Evolutionary conservation across 495 filamentous ascomycete genomes (phyloP).

Genomic region (Aspergillus olivimuriae): DNA sequence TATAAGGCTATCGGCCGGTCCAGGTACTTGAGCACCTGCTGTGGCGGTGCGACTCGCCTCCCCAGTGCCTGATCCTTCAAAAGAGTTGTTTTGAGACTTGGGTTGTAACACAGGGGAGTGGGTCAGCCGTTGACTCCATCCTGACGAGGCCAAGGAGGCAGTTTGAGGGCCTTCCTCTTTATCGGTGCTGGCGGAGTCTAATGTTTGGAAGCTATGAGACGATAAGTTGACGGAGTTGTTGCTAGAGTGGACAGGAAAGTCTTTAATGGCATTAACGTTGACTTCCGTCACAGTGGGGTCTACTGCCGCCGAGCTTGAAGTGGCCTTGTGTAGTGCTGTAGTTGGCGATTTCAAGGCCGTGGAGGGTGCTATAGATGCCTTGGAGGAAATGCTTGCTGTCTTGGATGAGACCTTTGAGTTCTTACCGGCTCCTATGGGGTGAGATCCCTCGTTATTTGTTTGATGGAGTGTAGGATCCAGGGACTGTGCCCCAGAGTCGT

Average conservation of each 20-base stretch:
- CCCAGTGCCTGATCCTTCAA: constrained; percentile 15
- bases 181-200: constrained; percentile 26
- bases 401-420: constrained; percentile 52
- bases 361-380: constrained; percentile 43
- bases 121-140: constrained; percentile 24
- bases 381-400: constrained; percentile 46
- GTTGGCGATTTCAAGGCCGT: constrained; percentile 28
- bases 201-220: constrained; percentile 19
- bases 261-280: constrained; percentile 50
- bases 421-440: constrained; percentile 32
- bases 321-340: constrained; percentile 43
- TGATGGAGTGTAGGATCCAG: constrained; percentile 29
- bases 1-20: constrained; percentile 26
- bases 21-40: constrained; percentile 15
- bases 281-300: constrained; percentile 47
- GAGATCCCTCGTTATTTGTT: constrained; percentile 26
- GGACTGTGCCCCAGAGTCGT: constrained; percentile 38
- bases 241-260: constrained; percentile 29
- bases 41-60: constrained; percentile 17
- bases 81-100: constrained; percentile 20
- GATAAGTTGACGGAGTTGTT: constrained; percentile 30
- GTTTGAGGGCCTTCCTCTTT: constrained; percentile 26
- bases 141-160: constrained; percentile 24
- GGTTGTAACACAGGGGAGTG: constrained; percentile 30
- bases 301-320: constrained; percentile 26